Percentiles rank a stretch among this genome's conserved stretches.
Evolutionary conservation across 2,329 filamentous ascomycete species (phyloP).

Genomic region (Rutstroemia sydowiana): DNA sequence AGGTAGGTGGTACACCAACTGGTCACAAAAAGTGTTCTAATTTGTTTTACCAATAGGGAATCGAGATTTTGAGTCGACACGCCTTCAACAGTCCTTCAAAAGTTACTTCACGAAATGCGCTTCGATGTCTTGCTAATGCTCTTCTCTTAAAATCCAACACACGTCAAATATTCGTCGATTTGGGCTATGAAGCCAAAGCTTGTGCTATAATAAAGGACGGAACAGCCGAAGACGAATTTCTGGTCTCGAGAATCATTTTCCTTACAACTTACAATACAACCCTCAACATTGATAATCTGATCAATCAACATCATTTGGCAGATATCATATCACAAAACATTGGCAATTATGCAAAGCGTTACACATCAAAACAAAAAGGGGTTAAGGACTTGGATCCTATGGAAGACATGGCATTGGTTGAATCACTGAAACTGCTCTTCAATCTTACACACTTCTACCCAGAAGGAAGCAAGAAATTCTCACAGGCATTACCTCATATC

Average conservation of each 20-base stretch:
- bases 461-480: constrained; percentile 54
- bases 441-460: constrained; percentile 75
- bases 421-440: constrained; percentile 83
- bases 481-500: constrained; percentile 60
- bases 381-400: constrained; percentile 44
- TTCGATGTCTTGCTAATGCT: constrained; percentile 81
- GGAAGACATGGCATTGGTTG: constrained; percentile 71
- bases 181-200: constrained; percentile 59
- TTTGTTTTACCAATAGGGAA: constrained; percentile 47
- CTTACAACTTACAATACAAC: constrained; percentile 70
- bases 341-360: constrained; percentile 56
- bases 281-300: constrained; percentile 57
- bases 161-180: constrained; percentile 65
- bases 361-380: constrained; percentile 30
- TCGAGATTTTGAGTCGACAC: constrained; percentile 63
- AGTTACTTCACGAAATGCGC: constrained; percentile 62
- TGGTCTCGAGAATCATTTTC: constrained; percentile 72
- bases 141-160: constrained; percentile 62
- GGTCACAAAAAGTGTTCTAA: constrained; percentile 13
- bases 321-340: constrained; percentile 65
- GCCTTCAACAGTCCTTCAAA: constrained; percentile 61
- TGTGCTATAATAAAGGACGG: constrained; percentile 67
- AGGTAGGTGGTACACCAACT: constrained; percentile 41
- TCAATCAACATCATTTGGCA: constrained; percentile 59
- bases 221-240: constrained; percentile 77